Base-by-base conservation (phyloP, 306 rosid genomes). In the Vachellia pachyceras region DNA sequence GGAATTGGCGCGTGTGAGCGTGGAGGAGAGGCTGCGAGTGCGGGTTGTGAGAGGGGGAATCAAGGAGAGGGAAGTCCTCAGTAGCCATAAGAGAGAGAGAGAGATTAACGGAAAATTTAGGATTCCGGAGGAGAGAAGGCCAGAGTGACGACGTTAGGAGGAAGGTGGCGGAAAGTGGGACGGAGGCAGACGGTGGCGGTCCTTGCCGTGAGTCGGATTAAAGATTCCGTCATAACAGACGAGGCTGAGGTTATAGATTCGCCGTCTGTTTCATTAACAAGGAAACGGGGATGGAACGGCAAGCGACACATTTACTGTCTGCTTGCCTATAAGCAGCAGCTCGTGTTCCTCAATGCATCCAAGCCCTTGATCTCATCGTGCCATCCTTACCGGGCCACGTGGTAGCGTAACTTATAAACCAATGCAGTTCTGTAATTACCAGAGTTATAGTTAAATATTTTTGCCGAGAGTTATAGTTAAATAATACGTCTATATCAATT, bases 1-100 rank as follows among this genome's bases (percentile, higher is more conserved):
- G 77, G 45, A 61, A 72, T n/a, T 79, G 90, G 84, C 82, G 82
- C 82, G 82, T 76, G 78, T 79, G 78, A 33, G 70, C 80, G 86
- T 78, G 87, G 49, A 64, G 73, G 40, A 58, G 89, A 36, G 87
- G 52, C 52, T 75, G 86, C 83, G 80, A 58, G 73, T 79, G 76
- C 47, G 76, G 11, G 18, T 71, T 61, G 50, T 76, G 84, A 11
- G 84, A 80, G 5, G 87, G 73, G 5, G 83, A 65, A 54, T 78
- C 82, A 72, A 87, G 35, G 11, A 69, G 73, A 41, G 52, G 3
- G 46, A 75, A 82, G 67, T 82, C 82, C n/a, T 75, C 80, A 20
- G 80, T 75, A 6, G 87, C 85, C 86, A 86, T 86, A 35, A 58
- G 11, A 55, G 73, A 40, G 77, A 63, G 63, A 18, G 29, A 69